Conservation (phyloP, 1,284 basidiomycete species). For the Ceratobasidium sp. region DNA sequence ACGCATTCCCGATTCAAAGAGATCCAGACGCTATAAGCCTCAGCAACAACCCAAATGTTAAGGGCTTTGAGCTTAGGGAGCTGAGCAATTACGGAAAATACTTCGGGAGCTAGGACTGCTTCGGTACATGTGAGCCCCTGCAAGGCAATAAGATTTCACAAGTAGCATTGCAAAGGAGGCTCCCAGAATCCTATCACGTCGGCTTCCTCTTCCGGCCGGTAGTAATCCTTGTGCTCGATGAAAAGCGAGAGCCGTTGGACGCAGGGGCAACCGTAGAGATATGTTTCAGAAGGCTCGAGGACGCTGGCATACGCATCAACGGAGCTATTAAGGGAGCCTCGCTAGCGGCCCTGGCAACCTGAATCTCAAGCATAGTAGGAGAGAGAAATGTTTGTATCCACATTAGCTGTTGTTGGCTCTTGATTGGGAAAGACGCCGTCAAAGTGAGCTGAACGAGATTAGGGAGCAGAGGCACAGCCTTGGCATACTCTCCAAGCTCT, state of each 20-base stretch:
- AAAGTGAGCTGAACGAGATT: slow-evolving; percentile 4
- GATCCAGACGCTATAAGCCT: not conserved
- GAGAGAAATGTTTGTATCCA: slow-evolving; percentile 11
- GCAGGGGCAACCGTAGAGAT: not conserved
- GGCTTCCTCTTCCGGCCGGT: not conserved
- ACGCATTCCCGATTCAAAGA: not conserved
- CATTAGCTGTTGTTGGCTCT: not conserved
- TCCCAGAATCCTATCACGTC: slow-evolving; percentile 7
- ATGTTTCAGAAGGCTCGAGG: not conserved
- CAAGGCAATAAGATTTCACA: not conserved
- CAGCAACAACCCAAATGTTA: not conserved
- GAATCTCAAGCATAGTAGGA: slow-evolving; percentile 10
- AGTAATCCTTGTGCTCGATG: not conserved
- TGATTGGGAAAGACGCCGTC: not conserved
- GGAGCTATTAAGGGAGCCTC: not conserved
- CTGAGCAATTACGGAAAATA: not conserved
- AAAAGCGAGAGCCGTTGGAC: not conserved
- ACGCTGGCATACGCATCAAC: not conserved
- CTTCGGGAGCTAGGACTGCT: not conserved
- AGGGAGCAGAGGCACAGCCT: not conserved
- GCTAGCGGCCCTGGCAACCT: not conserved
- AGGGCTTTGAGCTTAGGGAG: not conserved
- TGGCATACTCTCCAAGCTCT: not conserved
- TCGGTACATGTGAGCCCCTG: not conserved
- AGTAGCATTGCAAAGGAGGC: not conserved